Base-by-base conservation (phyloP, 1,284 basidiomycete genomes). In the Puccinia novopanici region DNA sequence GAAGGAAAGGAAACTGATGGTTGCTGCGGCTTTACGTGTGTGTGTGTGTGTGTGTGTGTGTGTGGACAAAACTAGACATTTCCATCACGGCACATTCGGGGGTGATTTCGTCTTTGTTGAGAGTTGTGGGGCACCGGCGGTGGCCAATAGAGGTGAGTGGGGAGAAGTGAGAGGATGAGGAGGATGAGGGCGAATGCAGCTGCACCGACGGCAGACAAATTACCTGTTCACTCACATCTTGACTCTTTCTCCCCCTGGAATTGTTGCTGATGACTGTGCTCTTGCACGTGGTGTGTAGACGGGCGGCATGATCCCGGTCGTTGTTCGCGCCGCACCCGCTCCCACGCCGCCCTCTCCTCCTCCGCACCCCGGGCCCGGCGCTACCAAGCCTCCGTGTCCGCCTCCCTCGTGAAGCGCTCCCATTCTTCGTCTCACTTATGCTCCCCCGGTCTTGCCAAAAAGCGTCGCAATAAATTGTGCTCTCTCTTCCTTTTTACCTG, bases 31-130 rank as follows among this genome's bases (percentile, higher is more conserved):
- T n/a, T n/a, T n/a, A n/a, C n/a, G n/a, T n/a, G n/a, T n/a, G n/a
- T n/a, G n/a, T n/a, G n/a, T n/a, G n/a, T n/a, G n/a, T n/a, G n/a
- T n/a, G n/a, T n/a, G n/a, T 30, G 27, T 59, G 48, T 75, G 34
- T 37, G 9, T 59, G 67, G 24, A 50, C 15, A 24, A 37, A 34
- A 55, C 3, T 13, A 77, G 75, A 77, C 57, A 83, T 88, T 71
- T 87, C 86, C 30, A 85, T 88, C 72, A 88, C 87, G 0, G 86
- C 86, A 0, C 88, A 88, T 80, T 86, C 86, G 19, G 87, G 86
- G 2, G 86, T 86, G 59, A 84, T 88, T 70, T 68, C 63, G 13
- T 68, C 75, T 34, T 48, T 77, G 30, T 57, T 77, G 50, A 57
- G 52, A 27, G 75, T 77, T 19, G 34, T 70, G 24, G 75, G 65